Evolutionary conservation across 1,284 basidiomycete genomes (phyloP), one percentile per base, ranked within the genome.

Genomic region (Gymnopus androsaceus): DNA sequence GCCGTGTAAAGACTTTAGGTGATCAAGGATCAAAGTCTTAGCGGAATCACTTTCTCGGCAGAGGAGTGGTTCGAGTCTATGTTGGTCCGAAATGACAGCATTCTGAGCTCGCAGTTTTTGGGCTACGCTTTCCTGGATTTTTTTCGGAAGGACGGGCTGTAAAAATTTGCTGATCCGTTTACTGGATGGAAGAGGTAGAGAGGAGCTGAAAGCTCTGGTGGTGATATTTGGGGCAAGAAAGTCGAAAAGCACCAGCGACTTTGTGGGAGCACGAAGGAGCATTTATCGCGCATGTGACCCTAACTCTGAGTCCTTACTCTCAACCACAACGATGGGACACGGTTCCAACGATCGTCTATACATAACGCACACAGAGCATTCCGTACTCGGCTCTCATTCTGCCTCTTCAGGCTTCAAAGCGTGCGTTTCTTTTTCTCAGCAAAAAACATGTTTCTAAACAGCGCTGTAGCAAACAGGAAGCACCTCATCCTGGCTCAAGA

Each of bases 311-410:
- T 19, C 47, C 50, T n/a, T 28, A 25, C 48, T 47, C n/a, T 44
- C 45, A 21, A 37, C 33, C 34, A 21, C 50, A 57, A 75, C 57
- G 55, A 90, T 91, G 90, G 90, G 90, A 21, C 90, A 92, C 75
- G 90, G 90, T 69, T 91, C 90, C 67, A 89, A 86, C 28, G 82
- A 92, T 77, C 92, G 92, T 68, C 73, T 93, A 6, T 93, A 93
- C 66, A 90, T 93, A 66, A 93, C 90, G 4, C 91, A 93, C 68
- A 84, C 87, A 28, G 90, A 93, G 67, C 90, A 93, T 67, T 77
- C 90, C 34, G 74, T 82, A 50, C 81, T 88, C 68, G 90, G 90
- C 21, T 84, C 86, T 42, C 90, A 92, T 69, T 88, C 89, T 9
- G 81, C 90, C 14, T 90, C 88, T 21, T 79, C 77, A 33, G 90